Evolutionary conservation across 164 flowering plant species (phyloP).

Genomic region (Vitis amurensis): DNA sequence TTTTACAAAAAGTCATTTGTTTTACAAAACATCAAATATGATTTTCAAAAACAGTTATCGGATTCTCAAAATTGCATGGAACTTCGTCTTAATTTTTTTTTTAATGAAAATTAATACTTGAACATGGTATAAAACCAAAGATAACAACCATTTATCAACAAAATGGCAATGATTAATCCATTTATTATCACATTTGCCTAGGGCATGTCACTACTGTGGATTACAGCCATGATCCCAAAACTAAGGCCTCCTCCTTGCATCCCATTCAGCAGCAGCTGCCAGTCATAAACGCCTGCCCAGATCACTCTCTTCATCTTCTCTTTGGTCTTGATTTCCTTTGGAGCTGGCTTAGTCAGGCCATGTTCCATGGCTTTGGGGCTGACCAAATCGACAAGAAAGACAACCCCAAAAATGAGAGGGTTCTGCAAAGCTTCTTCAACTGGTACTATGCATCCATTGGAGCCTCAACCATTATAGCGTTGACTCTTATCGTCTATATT

Average conservation of each 20-base stretch:
- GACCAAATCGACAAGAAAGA: constrained; percentile 17
- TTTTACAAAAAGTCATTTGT: too few species aligned
- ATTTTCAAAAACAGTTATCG: too few species aligned
- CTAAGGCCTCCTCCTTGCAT: constrained; percentile 17
- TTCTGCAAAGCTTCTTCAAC: constrained; percentile 39
- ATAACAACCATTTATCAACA: too few species aligned
- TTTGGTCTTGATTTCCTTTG: constrained; percentile 19
- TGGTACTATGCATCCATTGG: constrained; percentile 40
- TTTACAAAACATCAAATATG: too few species aligned
- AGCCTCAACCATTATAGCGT: constrained; percentile 27
- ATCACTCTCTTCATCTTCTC: constrained; percentile 6
- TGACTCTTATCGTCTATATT: constrained; percentile 45
- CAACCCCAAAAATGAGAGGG: constrained; percentile 24
- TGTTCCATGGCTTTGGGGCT: constrained; percentile 59
- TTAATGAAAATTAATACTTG: too few species aligned
- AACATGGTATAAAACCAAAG: too few species aligned
- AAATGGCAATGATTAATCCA: too few species aligned
- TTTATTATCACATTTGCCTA: not conserved
- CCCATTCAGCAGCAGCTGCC: not conserved
- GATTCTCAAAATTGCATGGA: too few species aligned
- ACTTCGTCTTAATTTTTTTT: too few species aligned
- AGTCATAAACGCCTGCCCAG: constrained; percentile 10
- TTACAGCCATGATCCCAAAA: constrained; percentile 17
- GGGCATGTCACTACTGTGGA: constrained; percentile 23
- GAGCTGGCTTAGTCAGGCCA: constrained; percentile 43